phyloP scores from a whole-genome alignment of 495 filamentous ascomycete genomes.

The Penicillium pancosmium region DNA sequence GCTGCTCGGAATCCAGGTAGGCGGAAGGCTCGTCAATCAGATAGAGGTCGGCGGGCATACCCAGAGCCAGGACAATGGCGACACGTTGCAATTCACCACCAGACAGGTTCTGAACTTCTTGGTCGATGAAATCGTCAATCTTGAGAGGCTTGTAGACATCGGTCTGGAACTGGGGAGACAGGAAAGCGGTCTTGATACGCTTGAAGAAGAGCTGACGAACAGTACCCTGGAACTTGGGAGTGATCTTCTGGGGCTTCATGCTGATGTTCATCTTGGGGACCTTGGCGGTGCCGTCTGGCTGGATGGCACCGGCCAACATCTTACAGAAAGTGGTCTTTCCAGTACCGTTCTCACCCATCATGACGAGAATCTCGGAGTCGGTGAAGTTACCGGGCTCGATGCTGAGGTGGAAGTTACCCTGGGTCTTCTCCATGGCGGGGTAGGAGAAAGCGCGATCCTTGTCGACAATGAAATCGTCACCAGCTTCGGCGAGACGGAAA shows the following conservation, averaged over 20 bases:
- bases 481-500: slow-evolving; percentile 91
- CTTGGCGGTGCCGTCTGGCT: slow-evolving; percentile 75
- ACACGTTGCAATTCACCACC: slow-evolving; percentile 99
- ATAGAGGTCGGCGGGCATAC: slow-evolving; percentile 96
- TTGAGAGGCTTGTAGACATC: slow-evolving; percentile 99
- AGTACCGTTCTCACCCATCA: slow-evolving; percentile 99
- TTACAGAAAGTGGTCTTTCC: slow-evolving; percentile 98
- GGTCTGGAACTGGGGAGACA: slow-evolving; percentile 97
- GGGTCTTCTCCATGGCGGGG: slow-evolving; percentile 89
- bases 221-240: slow-evolving; percentile 95
- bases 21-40: slow-evolving; percentile 95
- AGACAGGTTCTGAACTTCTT: slow-evolving; percentile 97
- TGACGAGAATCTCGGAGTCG: slow-evolving; percentile 96
- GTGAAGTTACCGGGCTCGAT: slow-evolving; percentile 87
- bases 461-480: slow-evolving; percentile 87
- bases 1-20: slow-evolving; percentile 97
- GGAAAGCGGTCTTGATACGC: slow-evolving; percentile 95
- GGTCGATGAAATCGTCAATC: slow-evolving; percentile 98
- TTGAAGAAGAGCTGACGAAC: slow-evolving; percentile 94
- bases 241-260: slow-evolving; percentile 99
- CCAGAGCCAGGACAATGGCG: slow-evolving; percentile 93
- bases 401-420: slow-evolving; percentile 83
- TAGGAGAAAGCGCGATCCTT: slow-evolving; percentile 83
- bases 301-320: slow-evolving; percentile 88
- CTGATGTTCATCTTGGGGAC: slow-evolving; percentile 94